Evolutionary conservation across 352 stramenopile species (phyloP), one percentile per base, ranked within the genome.

Genomic region (Phytophthora citricola): DNA sequence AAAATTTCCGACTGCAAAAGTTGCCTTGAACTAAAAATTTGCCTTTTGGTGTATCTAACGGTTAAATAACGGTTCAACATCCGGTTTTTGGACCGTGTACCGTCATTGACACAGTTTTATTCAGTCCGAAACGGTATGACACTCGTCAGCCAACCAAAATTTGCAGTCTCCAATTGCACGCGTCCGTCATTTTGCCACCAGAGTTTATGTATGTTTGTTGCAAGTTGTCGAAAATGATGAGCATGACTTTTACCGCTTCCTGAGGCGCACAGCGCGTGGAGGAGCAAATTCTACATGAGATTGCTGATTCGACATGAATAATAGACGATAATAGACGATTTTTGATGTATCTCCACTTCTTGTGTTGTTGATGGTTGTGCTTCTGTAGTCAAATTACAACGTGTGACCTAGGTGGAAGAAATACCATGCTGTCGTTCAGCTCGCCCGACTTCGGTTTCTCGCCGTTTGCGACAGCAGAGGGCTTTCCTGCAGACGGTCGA

Each of bases 221-320:
- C 50, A 39, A 66, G 53, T 66, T 59, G 68, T 75, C 56, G 59
- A 53, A 74, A 38, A 74, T 76, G 71, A 76, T 76, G 67, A 71
- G 60, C 63, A 69, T 59, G 49, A 71, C 57, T 29, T 66, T 52
- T 75, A 73, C 26, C 68, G 72, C 72, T 77, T 67, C 72, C 69
- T 79, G 72, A 79, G 54, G 49, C 64, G 70, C 55, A 47, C 59
- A 67, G 62, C 57, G 62, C 54, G 48, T 79, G 72, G 68, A 79
- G 72, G 68, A 79, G 72, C 72, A 77, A 69, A 50, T 79, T 79
- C 72, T 76, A 77, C 72, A 79, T 77, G 72, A 79, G 71, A 76
- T 79, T 76, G 67, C 71, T 79, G 71, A 79, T 76, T 74, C 71
- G 60, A 75, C 61, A 54, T 29, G 52, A 11, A 55, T 17, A 26